Percentiles rank a stretch among this genome's conserved stretches.
Evolutionary conservation across 2,329 filamentous ascomycete species (phyloP).

Genomic region (Sporothrix dimorphospora): DNA sequence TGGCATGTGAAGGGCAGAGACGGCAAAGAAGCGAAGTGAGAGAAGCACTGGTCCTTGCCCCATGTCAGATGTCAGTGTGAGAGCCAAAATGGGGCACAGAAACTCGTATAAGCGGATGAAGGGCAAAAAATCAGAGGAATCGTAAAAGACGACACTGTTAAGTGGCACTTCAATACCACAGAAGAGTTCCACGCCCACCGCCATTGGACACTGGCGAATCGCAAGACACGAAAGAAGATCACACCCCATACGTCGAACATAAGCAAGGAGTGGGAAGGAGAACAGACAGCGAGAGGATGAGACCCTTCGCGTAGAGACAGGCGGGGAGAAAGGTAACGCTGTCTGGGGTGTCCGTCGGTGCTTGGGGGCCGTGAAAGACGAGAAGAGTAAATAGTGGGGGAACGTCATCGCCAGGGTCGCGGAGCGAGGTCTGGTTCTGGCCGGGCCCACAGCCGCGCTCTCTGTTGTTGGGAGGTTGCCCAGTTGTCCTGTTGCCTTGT

Average conservation of each 20-base stretch:
- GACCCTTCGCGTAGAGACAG: constrained; percentile 8
- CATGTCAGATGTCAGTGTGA: background rate
- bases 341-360: background rate
- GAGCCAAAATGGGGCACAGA: background rate
- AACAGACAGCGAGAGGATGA: constrained; percentile 22
- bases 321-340: constrained; percentile 17
- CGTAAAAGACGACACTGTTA: background rate
- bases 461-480: background rate
- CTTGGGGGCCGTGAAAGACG: background rate
- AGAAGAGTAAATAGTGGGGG: constrained; percentile 13
- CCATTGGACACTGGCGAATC: background rate
- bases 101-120: background rate
- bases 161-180: background rate
- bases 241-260: background rate
- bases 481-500: background rate
- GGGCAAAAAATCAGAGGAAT: background rate
- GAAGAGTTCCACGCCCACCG: constrained; percentile 6
- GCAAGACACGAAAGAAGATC: background rate
- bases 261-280: constrained; percentile 6
- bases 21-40: background rate
- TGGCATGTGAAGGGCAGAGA: background rate
- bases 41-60: background rate
- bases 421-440: background rate
- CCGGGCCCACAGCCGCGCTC: background rate
- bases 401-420: background rate